Percentiles rank a stretch among this genome's conserved stretches.
phyloP scores from a whole-genome alignment of 345 rosid species.

The Salix viminalis region DNA sequence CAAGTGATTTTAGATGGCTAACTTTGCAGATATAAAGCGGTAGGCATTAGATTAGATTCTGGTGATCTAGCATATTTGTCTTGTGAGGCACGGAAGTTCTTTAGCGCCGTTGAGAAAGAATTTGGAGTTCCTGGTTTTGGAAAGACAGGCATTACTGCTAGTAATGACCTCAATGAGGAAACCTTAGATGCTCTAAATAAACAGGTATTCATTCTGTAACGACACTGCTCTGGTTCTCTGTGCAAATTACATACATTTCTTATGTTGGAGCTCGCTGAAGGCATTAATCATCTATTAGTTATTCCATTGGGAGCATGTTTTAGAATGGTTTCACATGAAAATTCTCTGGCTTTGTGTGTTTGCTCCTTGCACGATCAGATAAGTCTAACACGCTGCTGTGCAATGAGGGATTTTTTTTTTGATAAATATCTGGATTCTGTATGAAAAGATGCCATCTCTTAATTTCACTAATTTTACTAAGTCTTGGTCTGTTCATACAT shows the following conservation, averaged over 20 bases:
- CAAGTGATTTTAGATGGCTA: slow-evolving; percentile 19
- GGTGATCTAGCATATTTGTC: slow-evolving; percentile 94
- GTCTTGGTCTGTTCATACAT: background rate
- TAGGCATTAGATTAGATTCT: slow-evolving; percentile 90
- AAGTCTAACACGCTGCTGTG: background rate
- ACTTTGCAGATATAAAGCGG: slow-evolving; percentile 68
- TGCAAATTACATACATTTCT: background rate
- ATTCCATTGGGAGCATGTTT: background rate
- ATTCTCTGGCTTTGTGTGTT: background rate
- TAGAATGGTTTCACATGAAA: background rate
- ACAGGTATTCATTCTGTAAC: slow-evolving; percentile 46
- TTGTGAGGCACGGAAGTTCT: slow-evolving; percentile 69
- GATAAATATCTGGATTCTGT: background rate
- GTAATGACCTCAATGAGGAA: slow-evolving; percentile 96
- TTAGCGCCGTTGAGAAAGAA: slow-evolving; percentile 60
- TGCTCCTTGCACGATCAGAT: background rate
- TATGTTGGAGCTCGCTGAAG: background rate
- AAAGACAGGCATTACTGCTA: slow-evolving; percentile 73
- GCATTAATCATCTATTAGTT: background rate
- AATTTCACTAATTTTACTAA: background rate
- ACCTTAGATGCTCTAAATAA: slow-evolving; percentile 92
- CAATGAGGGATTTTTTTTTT: background rate
- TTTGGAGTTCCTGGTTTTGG: slow-evolving; percentile 62
- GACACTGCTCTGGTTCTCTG: background rate
- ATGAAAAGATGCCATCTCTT: background rate